These are phyloP conservation scores for Stachybotrys chartarum DNA, from an alignment of 2,329 filamentous ascomycete species.

Conservation along the genomic window DNA sequence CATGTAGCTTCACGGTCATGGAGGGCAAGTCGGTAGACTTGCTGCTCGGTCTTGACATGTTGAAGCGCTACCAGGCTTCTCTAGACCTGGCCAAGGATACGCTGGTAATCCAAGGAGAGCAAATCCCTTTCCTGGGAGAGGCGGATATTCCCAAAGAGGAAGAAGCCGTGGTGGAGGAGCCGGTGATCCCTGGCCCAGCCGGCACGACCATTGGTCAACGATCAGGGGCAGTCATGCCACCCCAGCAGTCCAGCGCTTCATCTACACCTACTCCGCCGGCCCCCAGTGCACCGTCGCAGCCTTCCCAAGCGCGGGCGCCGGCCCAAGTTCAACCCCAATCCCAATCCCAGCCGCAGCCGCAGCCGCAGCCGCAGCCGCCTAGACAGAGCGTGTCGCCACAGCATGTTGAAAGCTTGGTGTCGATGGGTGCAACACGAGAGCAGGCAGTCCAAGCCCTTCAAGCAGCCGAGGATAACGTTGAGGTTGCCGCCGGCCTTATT, in stretches of 20 bases:
- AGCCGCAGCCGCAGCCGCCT: constrained; percentile 15
- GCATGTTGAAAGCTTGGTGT: constrained; percentile 67
- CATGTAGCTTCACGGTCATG: constrained; percentile 98
- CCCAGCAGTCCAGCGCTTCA: constrained; percentile 11
- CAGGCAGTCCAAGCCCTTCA: constrained; percentile 75
- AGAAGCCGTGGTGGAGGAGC: constrained; percentile 71
- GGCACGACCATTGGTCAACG: constrained; percentile 83
- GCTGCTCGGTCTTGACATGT: constrained; percentile 89
- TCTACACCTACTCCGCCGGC: constrained; percentile 11
- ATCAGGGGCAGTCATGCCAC: constrained; percentile 62
- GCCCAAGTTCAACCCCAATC: constrained; percentile 11
- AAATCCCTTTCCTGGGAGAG: constrained; percentile 86
- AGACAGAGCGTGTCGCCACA: constrained; percentile 45
- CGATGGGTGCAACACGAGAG: constrained; percentile 69
- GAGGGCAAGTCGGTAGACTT: constrained; percentile 96
- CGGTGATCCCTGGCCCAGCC: constrained; percentile 74
- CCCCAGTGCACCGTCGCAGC: constrained; percentile 10
- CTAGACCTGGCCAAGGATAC: constrained; percentile 83
- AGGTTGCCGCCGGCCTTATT: constrained; percentile 78
- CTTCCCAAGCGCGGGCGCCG: constrained; percentile 15
- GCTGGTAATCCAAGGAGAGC: constrained; percentile 79
- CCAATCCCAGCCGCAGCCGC: constrained; percentile 16
- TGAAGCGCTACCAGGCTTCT: constrained; percentile 88
- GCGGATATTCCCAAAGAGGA: constrained; percentile 85
- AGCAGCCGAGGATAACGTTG: constrained; percentile 77